Conservation (phyloP, 73 alveolate genomes). For the Paramecium octaurelia region DNA sequence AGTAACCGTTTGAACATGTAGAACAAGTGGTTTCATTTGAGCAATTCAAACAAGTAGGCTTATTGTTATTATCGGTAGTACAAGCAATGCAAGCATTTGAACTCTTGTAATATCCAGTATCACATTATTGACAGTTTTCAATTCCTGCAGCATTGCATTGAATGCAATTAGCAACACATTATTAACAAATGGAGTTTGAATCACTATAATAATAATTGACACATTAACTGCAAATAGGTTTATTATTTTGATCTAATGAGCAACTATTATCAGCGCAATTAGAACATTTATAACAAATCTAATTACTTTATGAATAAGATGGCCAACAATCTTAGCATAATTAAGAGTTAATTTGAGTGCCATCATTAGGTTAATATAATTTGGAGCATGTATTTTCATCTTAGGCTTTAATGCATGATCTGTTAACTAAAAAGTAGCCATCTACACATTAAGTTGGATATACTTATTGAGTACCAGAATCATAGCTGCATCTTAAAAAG, state of each 20-base stretch:
- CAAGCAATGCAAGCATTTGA: not conserved
- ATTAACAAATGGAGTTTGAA: not conserved
- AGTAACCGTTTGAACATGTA: not conserved
- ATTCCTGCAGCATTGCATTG: not conserved
- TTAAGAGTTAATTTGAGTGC: not conserved
- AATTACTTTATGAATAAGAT: not conserved
- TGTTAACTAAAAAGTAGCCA: not conserved
- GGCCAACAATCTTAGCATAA: conserved; percentile 13
- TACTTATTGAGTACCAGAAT: not conserved
- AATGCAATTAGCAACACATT: not conserved
- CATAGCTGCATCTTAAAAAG: not conserved
- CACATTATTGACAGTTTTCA: not conserved
- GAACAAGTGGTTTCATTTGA: not conserved
- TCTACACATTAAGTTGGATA: not conserved
- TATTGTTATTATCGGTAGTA: not conserved
- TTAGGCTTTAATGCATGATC: not conserved
- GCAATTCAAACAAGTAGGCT: not conserved
- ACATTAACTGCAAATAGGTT: not conserved
- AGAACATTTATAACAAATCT: not conserved
- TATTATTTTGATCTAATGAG: not conserved
- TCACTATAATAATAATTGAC: not conserved
- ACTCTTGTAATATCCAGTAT: not conserved
- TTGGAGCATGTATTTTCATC: not conserved
- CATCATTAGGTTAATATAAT: not conserved
- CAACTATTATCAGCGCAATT: not conserved